Evolutionary conservation across 805 yeast genomes (phyloP).

Genomic region (Yarrowia divulgata): DNA sequence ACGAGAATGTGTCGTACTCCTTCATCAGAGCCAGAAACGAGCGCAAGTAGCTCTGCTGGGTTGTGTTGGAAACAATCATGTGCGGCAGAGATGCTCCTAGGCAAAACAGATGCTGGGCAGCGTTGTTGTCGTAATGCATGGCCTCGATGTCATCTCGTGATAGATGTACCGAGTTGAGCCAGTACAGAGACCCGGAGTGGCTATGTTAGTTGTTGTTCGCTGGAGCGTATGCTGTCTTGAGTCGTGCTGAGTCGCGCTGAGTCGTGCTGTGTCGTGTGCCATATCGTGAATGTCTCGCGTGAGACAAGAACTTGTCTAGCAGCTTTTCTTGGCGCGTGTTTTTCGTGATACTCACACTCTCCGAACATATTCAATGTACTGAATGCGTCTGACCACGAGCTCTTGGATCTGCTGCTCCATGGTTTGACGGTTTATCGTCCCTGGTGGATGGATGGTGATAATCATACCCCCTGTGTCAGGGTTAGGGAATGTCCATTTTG

Average conservation of each 20-base stretch:
- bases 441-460: not conserved
- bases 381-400: slow-evolving; percentile 43
- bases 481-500: slow-evolving; percentile 19
- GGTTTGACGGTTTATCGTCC: slow-evolving; percentile 33
- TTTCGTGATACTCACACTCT: slow-evolving; percentile 43
- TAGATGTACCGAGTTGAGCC: slow-evolving; percentile 43
- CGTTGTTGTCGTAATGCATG: slow-evolving; percentile 40
- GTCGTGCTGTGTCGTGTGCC: slow-evolving; percentile 7
- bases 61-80: slow-evolving; percentile 35
- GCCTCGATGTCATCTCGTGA: slow-evolving; percentile 41
- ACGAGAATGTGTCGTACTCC: slow-evolving; percentile 43
- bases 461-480: slow-evolving; percentile 27
- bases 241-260: not conserved
- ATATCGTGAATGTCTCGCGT: slow-evolving; percentile 27
- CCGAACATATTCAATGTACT: slow-evolving; percentile 43
- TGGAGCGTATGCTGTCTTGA: too few species aligned
- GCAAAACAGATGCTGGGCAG: slow-evolving; percentile 43
- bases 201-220: slow-evolving; percentile 18
- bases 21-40: slow-evolving; percentile 42
- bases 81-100: slow-evolving; percentile 44
- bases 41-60: slow-evolving; percentile 42
- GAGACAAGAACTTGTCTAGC: not conserved
- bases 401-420: slow-evolving; percentile 42
- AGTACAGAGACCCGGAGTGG: slow-evolving; percentile 42
- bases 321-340: not conserved